Evolutionary conservation across 1,284 basidiomycete genomes (phyloP), one percentile per base, ranked within the genome.

Genomic region (Microstroma glucosiphilum): DNA sequence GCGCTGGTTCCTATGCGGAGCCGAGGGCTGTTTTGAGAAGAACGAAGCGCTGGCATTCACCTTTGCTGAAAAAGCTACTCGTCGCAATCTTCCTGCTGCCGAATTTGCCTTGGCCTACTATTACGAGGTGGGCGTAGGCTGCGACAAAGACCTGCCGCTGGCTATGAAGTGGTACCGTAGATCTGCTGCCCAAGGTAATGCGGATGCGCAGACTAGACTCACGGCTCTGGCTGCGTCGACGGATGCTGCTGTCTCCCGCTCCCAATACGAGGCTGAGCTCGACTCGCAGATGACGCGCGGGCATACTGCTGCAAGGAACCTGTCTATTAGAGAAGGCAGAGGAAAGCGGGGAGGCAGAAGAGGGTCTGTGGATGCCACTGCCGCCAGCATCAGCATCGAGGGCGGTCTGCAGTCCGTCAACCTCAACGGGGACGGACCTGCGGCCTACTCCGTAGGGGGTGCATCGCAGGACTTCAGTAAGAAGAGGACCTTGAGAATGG

Each of bases 61-160:
- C 0, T 96, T 96, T 82, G 92, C 92, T 0, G 89, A 92, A 69
- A 94, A 94, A 80, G 91, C 92, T 0, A 91, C 92, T 0, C 82
- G 83, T 60, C 89, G 88, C 68, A 87, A 87, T 0, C 81, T 94
- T 40, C 85, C 90, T 0, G 88, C 85, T 60, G 92, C 91, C 0
- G 89, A 93, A 79, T 96, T 96, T 78, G 92, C 92, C 0, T 87
- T 96, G 85, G 93, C 91, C 0, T 96, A 96, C 78, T 96, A 92
- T 76, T 83, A 83, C 46, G 91, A 93, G 76, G 90, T 83, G 37
- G 82, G 82, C 2, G 76, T 81, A 19, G 79, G 79, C n/a, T 70
- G 67, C 7, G 65, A 67, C 11, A 59, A 86, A 72, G 85, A 91
- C 74, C 64, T 92, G 26, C 83, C 83, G 0, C 80, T 81, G 1